Evolutionary conservation across 305 asterid species (phyloP).

Genomic region (Fraxinus sp.): DNA sequence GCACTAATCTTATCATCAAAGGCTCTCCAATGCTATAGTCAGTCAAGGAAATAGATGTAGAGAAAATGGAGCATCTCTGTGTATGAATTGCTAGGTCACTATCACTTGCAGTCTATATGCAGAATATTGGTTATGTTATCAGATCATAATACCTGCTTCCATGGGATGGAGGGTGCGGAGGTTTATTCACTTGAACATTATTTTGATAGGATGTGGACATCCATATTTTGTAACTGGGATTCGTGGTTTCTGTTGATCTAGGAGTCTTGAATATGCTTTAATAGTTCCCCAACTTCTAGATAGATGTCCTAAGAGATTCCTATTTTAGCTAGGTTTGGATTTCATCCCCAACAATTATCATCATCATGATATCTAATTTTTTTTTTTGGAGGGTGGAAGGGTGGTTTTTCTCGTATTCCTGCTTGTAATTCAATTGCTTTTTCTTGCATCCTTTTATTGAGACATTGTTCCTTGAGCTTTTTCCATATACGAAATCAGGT

Average conservation of each 20-base stretch:
- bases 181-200: background rate
- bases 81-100: background rate
- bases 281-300: background rate
- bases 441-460: background rate
- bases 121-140: background rate
- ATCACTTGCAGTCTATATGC: background rate
- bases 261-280: background rate
- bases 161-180: background rate
- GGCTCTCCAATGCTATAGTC: background rate
- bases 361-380: background rate
- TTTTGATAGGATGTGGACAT: background rate
- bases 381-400: conserved; percentile 3
- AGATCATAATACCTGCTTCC: background rate
- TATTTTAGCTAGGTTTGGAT: background rate
- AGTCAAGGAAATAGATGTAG: background rate
- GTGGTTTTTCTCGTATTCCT: conserved; percentile 16
- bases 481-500: conserved; percentile 8
- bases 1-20: background rate
- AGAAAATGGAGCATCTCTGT: background rate
- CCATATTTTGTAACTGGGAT: background rate
- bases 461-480: conserved; percentile 9
- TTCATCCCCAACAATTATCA: background rate
- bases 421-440: conserved; percentile 10
- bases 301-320: background rate
- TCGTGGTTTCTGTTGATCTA: background rate